Conservation (phyloP, 345 rosid genomes). For the Rhizophora apiculata region DNA sequence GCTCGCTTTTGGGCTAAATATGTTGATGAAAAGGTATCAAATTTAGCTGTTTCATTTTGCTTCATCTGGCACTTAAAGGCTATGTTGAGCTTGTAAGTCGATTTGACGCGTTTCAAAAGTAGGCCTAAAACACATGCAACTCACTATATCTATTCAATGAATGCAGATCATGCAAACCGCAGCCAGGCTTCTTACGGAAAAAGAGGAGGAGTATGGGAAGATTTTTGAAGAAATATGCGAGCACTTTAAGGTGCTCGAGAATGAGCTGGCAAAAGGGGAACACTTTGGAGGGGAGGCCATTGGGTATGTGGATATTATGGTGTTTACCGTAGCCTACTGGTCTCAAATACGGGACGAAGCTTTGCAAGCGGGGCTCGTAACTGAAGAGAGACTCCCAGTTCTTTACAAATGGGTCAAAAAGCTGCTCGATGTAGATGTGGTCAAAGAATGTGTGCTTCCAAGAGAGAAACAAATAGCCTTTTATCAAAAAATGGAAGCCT, state of each 20-base stretch:
- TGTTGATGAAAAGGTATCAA: slow-evolving; percentile 11
- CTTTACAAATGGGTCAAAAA: slow-evolving; percentile 3
- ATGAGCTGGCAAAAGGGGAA: slow-evolving; percentile 1
- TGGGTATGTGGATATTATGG: slow-evolving; percentile 10
- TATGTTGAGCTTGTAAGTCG: no score
- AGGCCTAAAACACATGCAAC: no score
- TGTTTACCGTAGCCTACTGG: not conserved
- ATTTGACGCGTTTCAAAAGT: no score
- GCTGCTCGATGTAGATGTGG: not conserved
- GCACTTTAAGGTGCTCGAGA: slow-evolving; percentile 4
- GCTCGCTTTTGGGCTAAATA: slow-evolving; percentile 22
- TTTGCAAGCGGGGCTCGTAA: not conserved
- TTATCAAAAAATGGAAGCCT: not conserved
- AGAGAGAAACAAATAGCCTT: slow-evolving; percentile 4
- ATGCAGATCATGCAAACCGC: slow-evolving; percentile 1
- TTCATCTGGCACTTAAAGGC: no score
- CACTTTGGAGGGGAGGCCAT: slow-evolving; percentile 10
- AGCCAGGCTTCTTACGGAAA: not conserved
- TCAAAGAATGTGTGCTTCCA: slow-evolving; percentile 4
- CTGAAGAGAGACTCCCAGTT: slow-evolving; percentile 5
- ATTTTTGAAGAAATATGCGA: slow-evolving; percentile 1
- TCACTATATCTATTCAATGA: no score
- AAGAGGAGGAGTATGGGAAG: slow-evolving; percentile 1
- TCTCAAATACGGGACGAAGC: not conserved
- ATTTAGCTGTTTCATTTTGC: not conserved